Conservation (phyloP, 164 flowering plant genomes). For the Annona squamosa region DNA sequence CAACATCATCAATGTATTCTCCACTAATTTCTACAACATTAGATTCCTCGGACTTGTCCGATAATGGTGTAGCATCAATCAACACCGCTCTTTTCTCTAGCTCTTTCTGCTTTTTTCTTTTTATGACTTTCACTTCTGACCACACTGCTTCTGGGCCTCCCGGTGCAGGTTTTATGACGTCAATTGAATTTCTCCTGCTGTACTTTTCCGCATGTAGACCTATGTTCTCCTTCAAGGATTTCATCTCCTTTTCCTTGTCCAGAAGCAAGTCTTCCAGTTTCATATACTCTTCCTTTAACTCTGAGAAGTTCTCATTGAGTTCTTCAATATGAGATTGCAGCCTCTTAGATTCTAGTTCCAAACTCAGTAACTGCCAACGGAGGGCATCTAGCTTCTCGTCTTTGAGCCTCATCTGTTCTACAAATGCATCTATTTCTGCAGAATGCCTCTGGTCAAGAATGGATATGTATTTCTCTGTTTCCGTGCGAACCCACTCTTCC, state of each 20-base stretch:
- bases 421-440: slow-evolving; percentile 68
- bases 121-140: slow-evolving; percentile 45
- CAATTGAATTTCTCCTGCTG: slow-evolving; percentile 16
- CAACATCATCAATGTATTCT: slow-evolving; percentile 3
- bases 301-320: slow-evolving; percentile 40
- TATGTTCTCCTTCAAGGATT: slow-evolving; percentile 39
- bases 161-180: slow-evolving; percentile 18
- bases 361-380: slow-evolving; percentile 65
- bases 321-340: slow-evolving; percentile 57
- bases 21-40: neutral
- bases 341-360: slow-evolving; percentile 73
- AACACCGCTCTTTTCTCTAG: slow-evolving; percentile 26
- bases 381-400: slow-evolving; percentile 75
- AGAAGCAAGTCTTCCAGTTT: slow-evolving; percentile 47
- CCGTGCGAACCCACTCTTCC: slow-evolving; percentile 46
- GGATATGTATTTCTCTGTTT: slow-evolving; percentile 47
- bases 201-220: slow-evolving; percentile 16
- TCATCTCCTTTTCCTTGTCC: slow-evolving; percentile 52
- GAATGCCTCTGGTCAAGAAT: slow-evolving; percentile 56
- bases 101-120: slow-evolving; percentile 34
- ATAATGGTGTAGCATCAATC: slow-evolving; percentile 2
- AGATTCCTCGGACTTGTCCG: neutral
- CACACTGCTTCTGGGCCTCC: slow-evolving; percentile 23
- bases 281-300: slow-evolving; percentile 47
- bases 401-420: slow-evolving; percentile 68